Evolutionary conservation across 208 protist species (phyloP).

Genomic region (Leptomonas pyrrhocoris): DNA sequence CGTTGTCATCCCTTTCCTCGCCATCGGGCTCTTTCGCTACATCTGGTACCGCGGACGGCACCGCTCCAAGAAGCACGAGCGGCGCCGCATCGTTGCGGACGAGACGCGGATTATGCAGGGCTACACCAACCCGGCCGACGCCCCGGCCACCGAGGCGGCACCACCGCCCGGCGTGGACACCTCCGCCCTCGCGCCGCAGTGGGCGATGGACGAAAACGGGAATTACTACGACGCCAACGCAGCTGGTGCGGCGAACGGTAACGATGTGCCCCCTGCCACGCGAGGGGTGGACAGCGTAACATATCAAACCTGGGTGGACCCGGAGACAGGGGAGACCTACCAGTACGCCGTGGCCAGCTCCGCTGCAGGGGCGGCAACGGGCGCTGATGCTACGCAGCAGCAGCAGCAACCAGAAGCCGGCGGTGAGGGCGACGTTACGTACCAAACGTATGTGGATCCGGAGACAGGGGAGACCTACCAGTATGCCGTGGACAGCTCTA

Average conservation of each 20-base stretch:
- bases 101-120: constrained; percentile 64
- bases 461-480: constrained; percentile 44
- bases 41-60: constrained; percentile 57
- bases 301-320: constrained; percentile 46
- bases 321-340: constrained; percentile 40
- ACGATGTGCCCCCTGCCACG: constrained; percentile 9
- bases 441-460: constrained; percentile 45
- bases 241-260: not conserved
- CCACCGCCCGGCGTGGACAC: constrained; percentile 23
- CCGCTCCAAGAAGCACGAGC: constrained; percentile 55
- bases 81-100: constrained; percentile 56
- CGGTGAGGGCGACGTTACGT: not conserved
- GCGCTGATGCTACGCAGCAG: too few species aligned
- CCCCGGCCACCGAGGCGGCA: constrained; percentile 1
- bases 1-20: constrained; percentile 46
- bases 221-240: constrained; percentile 58
- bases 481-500: constrained; percentile 25
- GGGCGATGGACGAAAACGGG: constrained; percentile 53
- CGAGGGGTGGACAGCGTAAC: not conserved
- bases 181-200: constrained; percentile 26
- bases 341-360: constrained; percentile 30
- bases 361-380: too few species aligned
- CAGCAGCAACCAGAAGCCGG: too few species aligned
- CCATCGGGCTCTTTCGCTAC: constrained; percentile 57
- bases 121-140: constrained; percentile 27